Evolutionary conservation across 2,329 filamentous ascomycete species (phyloP), one percentile per base, ranked within the genome.

Genomic region (Pseudocercospora eumusae): DNA sequence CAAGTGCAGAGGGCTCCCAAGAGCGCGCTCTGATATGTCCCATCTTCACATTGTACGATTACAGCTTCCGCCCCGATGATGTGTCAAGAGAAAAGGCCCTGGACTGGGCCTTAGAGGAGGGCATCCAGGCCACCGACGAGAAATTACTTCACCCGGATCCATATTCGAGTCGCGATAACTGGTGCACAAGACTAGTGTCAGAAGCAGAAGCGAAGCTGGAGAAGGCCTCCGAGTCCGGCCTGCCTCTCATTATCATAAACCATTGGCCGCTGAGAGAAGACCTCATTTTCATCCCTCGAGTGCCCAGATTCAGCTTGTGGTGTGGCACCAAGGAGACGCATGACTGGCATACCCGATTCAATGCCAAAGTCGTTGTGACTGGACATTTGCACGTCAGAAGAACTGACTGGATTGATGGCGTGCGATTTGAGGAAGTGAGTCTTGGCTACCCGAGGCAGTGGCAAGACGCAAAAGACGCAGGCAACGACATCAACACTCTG

Each of bases 41-140:
- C 31, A 79, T 84, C 55, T 86, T 86, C 75, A 85, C 83, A 0
- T 75, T 86, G 13, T 86, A 86, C 75, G 84, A 86, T 73, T 86
- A 86, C 73, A 82, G 78, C 64, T 86, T 85, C 71, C 76, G 83
- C 0, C 84, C 84, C 0, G 75, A 71, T 1, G 67, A 82, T 50
- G 78, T 86, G 8, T 73, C 75, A 25, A 73, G 81, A 40, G 82
- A 82, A 60, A 72, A 76, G 20, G 83, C 82, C 2, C 64, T 81
- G 7, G 75, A 74, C 1, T 81, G 79, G 79, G 79, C 79, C 1
- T 68, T 74, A 60, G 79, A 81, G 57, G 71, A 79, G 59, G 75
- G 77, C 47, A 79, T 81, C 42, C 74, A 76, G 64, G 78, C 79
- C 3, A 81, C 78, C 0, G 79, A 81, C 60, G 79, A 81, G 69